phyloP scores from a whole-genome alignment of 129 eudicot genomes.

The Flaveria linearis region DNA sequence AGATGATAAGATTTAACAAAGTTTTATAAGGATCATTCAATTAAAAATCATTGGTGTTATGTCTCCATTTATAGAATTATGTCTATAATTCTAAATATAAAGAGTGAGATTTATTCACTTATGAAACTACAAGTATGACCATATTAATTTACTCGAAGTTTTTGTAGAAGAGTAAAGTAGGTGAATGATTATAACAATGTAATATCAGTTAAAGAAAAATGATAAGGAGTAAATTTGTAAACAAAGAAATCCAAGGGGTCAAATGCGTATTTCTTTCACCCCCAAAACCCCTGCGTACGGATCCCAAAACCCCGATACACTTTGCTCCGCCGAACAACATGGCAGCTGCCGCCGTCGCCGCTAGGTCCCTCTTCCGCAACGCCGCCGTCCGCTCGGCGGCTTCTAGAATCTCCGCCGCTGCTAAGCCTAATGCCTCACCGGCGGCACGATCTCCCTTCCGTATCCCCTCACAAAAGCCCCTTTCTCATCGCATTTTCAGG shows the following conservation, averaged over 20 bases:
- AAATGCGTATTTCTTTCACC: not conserved
- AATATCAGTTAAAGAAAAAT: not conserved
- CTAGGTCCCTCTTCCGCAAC: slow-evolving; percentile 66
- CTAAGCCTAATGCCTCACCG: slow-evolving; percentile 52
- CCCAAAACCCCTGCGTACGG: slow-evolving; percentile 27
- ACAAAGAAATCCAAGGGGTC: not conserved
- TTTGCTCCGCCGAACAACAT: slow-evolving; percentile 30
- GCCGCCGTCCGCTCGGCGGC: slow-evolving; percentile 52
- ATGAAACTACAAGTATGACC: too few relatives aligned
- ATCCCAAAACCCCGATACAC: slow-evolving; percentile 25
- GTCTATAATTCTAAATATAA: too few relatives aligned
- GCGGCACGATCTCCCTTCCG: slow-evolving; percentile 61
- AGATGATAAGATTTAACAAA: too few relatives aligned
- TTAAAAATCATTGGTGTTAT: too few relatives aligned
- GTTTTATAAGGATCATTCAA: too few relatives aligned
- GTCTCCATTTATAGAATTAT: too few relatives aligned
- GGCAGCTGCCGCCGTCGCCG: slow-evolving; percentile 60
- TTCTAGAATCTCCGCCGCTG: slow-evolving; percentile 40
- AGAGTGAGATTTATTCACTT: too few relatives aligned
- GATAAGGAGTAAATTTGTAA: not conserved
- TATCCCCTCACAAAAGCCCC: slow-evolving; percentile 56
- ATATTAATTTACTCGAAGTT: too few relatives aligned
- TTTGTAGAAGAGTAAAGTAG: too few relatives aligned
- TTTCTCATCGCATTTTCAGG: slow-evolving; percentile 81
- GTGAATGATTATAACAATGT: too few relatives aligned